Conservation (phyloP, 176 grass and related monocot genomes). For the Hsuehochloa calcarea region DNA sequence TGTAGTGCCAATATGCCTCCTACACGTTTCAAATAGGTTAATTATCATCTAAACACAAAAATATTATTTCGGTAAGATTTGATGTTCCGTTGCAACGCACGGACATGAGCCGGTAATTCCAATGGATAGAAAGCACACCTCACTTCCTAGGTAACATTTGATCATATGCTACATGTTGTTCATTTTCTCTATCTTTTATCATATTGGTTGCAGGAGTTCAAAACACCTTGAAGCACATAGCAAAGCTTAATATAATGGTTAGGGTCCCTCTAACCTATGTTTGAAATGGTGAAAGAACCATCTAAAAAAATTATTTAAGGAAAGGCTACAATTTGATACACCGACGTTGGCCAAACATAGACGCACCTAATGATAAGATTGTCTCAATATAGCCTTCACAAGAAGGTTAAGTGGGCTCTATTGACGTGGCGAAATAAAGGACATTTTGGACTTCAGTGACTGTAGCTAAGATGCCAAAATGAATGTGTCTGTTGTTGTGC, state of each 20-base stretch:
- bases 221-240: background rate
- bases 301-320: background rate
- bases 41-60: too few relatives aligned
- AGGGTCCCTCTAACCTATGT: background rate
- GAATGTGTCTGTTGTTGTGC: too few relatives aligned
- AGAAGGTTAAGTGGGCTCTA: background rate
- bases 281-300: background rate
- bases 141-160: constrained; percentile 46
- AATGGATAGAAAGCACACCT: too few relatives aligned
- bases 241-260: background rate
- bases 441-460: too few relatives aligned
- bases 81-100: too few relatives aligned
- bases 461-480: too few relatives aligned
- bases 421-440: background rate
- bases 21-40: too few relatives aligned
- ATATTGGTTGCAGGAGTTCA: background rate
- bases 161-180: constrained; percentile 27
- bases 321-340: background rate
- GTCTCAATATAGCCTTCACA: background rate
- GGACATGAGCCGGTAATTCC: too few relatives aligned
- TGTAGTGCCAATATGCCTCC: too few relatives aligned
- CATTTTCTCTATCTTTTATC: background rate
- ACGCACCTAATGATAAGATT: background rate
- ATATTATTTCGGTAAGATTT: too few relatives aligned
- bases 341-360: background rate